Evolutionary conservation across 495 filamentous ascomycete genomes (phyloP).

Genomic region (Neurospora sp.): DNA sequence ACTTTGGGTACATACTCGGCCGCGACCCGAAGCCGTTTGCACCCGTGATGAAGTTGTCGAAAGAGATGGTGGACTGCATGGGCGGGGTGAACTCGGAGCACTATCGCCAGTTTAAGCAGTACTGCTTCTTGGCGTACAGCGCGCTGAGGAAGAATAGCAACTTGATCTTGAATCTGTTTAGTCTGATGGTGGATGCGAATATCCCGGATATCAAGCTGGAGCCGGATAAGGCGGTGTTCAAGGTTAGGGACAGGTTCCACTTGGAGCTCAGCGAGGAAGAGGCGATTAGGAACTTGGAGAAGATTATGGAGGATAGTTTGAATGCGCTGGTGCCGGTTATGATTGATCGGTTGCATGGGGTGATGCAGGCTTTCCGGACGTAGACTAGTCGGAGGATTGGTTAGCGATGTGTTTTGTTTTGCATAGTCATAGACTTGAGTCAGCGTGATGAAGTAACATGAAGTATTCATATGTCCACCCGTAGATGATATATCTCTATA

Average conservation of each 20-base stretch:
- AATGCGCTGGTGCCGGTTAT: constrained; percentile 83
- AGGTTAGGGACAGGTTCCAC: constrained; percentile 90
- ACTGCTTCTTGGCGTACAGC: constrained; percentile 92
- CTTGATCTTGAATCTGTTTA: constrained; percentile 92
- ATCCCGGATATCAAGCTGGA: constrained; percentile 91
- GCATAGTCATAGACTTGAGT: not conserved
- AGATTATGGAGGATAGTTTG: constrained; percentile 78
- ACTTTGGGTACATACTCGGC: constrained; percentile 96
- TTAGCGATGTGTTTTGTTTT: not conserved
- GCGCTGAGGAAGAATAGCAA: constrained; percentile 81
- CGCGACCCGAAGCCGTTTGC: constrained; percentile 97
- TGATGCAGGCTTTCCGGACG: constrained; percentile 82
- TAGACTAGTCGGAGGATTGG: constrained; percentile 22
- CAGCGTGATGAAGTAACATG: not conserved
- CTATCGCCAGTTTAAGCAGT: constrained; percentile 81
- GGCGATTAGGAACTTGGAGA: constrained; percentile 75
- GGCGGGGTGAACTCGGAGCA: constrained; percentile 69
- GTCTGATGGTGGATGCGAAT: constrained; percentile 93
- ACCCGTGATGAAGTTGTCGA: constrained; percentile 90
- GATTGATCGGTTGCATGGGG: constrained; percentile 88
- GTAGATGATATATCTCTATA: not conserved
- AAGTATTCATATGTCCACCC: not conserved
- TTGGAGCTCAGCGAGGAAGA: constrained; percentile 91
- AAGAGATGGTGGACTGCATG: constrained; percentile 99
- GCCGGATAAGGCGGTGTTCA: constrained; percentile 83